Evolutionary conservation across 805 yeast species (phyloP).

Genomic region (Nadsonia fulvescens): DNA sequence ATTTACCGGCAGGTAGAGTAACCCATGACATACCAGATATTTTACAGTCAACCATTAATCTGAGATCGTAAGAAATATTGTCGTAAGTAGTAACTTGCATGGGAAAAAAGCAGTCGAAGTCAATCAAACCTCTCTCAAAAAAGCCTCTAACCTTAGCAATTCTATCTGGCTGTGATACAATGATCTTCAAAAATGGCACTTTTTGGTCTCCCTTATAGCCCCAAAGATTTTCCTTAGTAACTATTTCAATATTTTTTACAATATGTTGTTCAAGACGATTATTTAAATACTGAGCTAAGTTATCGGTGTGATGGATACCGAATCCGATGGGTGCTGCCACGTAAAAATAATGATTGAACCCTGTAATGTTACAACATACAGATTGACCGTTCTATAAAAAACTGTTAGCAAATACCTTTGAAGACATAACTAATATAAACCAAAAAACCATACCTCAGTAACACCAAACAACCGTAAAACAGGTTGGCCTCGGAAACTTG

Average conservation of each 20-base stretch:
- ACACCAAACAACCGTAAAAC: slow-evolving; percentile 80
- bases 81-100: slow-evolving; percentile 51
- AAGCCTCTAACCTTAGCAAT: slow-evolving; percentile 55
- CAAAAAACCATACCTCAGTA: too few species aligned
- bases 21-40: slow-evolving; percentile 96
- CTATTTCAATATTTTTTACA: too few species aligned
- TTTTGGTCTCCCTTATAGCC: slow-evolving; percentile 70
- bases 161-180: slow-evolving; percentile 44
- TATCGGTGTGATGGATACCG: slow-evolving; percentile 35
- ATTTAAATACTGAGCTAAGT: slow-evolving; percentile 25
- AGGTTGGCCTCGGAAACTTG: slow-evolving; percentile 35
- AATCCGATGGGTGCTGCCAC: slow-evolving; percentile 82
- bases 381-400: slow-evolving; percentile 45
- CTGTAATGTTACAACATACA: slow-evolving; percentile 74
- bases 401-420: background rate
- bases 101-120: slow-evolving; percentile 40
- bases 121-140: slow-evolving; percentile 68
- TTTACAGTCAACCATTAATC: slow-evolving; percentile 83
- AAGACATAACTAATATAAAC: slow-evolving; percentile 3
- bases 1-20: slow-evolving; percentile 63
- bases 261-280: slow-evolving; percentile 39
- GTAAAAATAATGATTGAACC: slow-evolving; percentile 77
- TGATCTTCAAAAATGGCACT: slow-evolving; percentile 63
- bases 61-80: slow-evolving; percentile 66
- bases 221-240: slow-evolving; percentile 75